A percentile compares a stretch with the other conserved stretches of the same genome.
phyloP scores from a whole-genome alignment of 345 rosid genomes.

The Carallia pectinifolia region DNA sequence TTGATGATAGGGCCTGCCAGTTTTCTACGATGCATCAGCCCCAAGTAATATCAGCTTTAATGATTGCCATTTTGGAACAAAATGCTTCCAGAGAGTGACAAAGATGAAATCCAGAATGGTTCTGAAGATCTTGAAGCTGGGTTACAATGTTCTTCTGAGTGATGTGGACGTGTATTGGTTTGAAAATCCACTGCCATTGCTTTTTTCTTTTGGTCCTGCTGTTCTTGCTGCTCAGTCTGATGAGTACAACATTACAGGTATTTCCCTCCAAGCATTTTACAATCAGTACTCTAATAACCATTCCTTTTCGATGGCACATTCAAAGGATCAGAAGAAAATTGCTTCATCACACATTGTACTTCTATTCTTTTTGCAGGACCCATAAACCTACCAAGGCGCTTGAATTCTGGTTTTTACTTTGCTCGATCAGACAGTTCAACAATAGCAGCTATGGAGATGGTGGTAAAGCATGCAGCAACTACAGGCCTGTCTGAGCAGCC shows the following conservation, averaged over 20 bases:
- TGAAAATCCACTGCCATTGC: conserved; percentile 64
- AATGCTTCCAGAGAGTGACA: conserved; percentile 89
- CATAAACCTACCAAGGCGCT: conserved; percentile 80
- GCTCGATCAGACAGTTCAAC: conserved; percentile 56
- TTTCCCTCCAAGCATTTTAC: conserved; percentile 5
- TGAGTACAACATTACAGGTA: conserved; percentile 78
- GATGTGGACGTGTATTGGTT: conserved; percentile 95
- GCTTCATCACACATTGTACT: neutral
- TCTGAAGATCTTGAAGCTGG: conserved; percentile 70
- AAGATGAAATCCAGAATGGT: conserved; percentile 91
- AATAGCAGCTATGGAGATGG: conserved; percentile 76
- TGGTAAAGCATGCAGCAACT: conserved; percentile 77
- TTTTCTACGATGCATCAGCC: conserved; percentile 69
- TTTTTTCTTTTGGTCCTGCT: conserved; percentile 64
- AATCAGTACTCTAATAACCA: neutral
- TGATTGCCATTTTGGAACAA: conserved; percentile 89
- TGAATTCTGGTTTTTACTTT: conserved; percentile 91
- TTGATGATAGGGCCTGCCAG: conserved; percentile 71
- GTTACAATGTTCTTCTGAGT: conserved; percentile 85
- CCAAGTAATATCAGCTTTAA: conserved; percentile 77
- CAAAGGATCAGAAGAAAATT: conserved; percentile 5
- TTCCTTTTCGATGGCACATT: neutral
- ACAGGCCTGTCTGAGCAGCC: conserved; percentile 89
- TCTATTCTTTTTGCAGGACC: conserved; percentile 47
- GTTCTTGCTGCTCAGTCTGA: conserved; percentile 83